Evolutionary conservation across 331 rosid genomes (phyloP), one percentile per base, ranked within the genome.

Genomic region (Cydonia oblonga): DNA sequence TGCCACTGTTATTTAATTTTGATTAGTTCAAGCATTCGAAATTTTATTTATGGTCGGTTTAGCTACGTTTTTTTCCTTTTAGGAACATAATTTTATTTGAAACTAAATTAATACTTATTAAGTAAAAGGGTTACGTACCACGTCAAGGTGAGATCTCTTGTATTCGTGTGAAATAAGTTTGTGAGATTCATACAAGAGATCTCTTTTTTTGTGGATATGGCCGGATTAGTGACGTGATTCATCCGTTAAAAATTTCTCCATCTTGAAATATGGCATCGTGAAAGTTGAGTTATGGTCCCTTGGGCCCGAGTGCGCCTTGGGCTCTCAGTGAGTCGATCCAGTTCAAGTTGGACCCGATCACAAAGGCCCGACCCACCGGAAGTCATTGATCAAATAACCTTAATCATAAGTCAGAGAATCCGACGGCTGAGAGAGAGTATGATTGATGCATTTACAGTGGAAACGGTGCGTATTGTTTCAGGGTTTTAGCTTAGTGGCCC

Each of bases 401-500:
- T 38, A 38, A 38, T 38, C 44, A 10, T 38, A 38, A 3, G 42
- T 62, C 66, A 62, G 38, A 8, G 1, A 62, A 62, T 62, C 66
- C 22, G 7, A 62, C 66, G 66, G 66, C 2, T 19, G 13, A 18
- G 24, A 16, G 5, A 16, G 5, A 3, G 38, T 15, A 20, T 28
- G 23, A 62, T 18, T 62, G 5, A 9, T 4, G 6, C 66, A 28
- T 14, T 52, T 3, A 29, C 9, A 16, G 19, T 26, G 0, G 3
- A 28, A 68, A 44, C 60, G 60, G 60, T 18, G 72, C 44, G 72
- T 5, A 26, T 1, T 5, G 44, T 23, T 0, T 3, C 51, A 69
- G 73, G 73, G 73, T 69, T 69, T 69, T 52, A 53, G 73, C 72
- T 25, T n/a, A n/a, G n/a, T n/a, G n/a, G n/a, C n/a, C n/a, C n/a